Conservation (phyloP, 768 basidiomycete genomes). For the Podaxis carcinomalis region DNA sequence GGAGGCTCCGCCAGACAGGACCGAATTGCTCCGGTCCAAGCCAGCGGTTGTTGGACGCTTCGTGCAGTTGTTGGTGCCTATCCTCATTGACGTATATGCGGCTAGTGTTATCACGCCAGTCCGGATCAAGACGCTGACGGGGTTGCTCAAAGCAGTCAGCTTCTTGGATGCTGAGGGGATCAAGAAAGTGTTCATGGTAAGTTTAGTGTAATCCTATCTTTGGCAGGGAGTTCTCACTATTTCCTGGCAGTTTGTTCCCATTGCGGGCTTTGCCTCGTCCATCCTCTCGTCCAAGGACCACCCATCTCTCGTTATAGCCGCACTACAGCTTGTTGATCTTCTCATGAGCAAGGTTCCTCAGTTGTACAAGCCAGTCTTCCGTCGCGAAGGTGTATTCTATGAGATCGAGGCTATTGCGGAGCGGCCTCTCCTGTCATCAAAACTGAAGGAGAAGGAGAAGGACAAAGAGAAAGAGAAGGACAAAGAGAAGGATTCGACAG, state of each 20-base stretch:
- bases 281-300: constrained; percentile 93
- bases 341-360: constrained; percentile 79
- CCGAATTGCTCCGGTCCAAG: constrained; percentile 71
- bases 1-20: constrained; percentile 47
- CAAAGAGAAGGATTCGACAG: constrained; percentile 7
- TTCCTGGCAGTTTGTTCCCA: constrained; percentile 73
- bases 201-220: constrained; percentile 20
- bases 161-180: constrained; percentile 80
- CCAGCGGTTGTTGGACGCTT: constrained; percentile 78
- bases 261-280: constrained; percentile 93
- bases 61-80: constrained; percentile 86
- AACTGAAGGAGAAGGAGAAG: constrained; percentile 38
- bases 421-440: constrained; percentile 50
- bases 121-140: constrained; percentile 84
- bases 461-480: constrained; percentile 29
- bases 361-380: constrained; percentile 85
- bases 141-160: constrained; percentile 85
- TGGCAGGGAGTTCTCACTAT: constrained; percentile 4
- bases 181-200: constrained; percentile 70
- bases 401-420: constrained; percentile 81
- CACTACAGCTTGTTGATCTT: constrained; percentile 90
- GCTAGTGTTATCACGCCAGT: constrained; percentile 89
- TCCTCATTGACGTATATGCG: constrained; percentile 98
- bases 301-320: constrained; percentile 78
- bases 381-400: constrained; percentile 94